Evolutionary conservation across 345 rosid genomes (phyloP).

Genomic region (Populus tremula): DNA sequence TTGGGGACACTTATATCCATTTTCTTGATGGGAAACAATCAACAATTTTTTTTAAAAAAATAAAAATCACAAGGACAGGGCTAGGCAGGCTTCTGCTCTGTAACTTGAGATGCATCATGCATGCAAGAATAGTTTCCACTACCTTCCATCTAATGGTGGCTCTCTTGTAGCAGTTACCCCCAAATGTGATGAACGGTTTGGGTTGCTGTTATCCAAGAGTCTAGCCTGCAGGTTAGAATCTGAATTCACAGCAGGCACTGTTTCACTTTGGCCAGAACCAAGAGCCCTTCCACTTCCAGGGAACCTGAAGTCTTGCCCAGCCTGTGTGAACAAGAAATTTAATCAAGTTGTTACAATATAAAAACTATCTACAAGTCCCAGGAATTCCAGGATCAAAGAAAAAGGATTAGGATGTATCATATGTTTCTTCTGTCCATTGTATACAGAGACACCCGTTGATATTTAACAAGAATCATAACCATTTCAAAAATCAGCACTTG

Average conservation of each 20-base stretch:
- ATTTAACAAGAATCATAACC: no score
- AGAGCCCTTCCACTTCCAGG: slow-evolving; percentile 84
- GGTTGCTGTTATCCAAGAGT: slow-evolving; percentile 58
- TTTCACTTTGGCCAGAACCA: slow-evolving; percentile 44
- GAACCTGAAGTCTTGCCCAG: slow-evolving; percentile 66
- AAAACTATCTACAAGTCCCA: neutral
- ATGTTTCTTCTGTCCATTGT: neutral
- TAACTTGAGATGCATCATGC: slow-evolving; percentile 6
- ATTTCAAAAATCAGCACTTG: neutral
- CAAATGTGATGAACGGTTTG: slow-evolving; percentile 38
- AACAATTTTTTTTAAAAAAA: neutral
- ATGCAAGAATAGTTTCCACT: slow-evolving; percentile 17
- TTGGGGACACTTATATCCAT: neutral
- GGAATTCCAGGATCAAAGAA: neutral
- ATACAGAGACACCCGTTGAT: no score
- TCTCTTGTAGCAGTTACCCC: slow-evolving; percentile 33
- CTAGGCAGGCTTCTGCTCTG: neutral
- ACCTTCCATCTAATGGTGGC: slow-evolving; percentile 54
- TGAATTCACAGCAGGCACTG: slow-evolving; percentile 40
- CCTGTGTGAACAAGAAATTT: slow-evolving; percentile 38
- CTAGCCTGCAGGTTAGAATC: slow-evolving; percentile 78
- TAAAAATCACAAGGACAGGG: neutral
- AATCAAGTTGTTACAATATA: neutral
- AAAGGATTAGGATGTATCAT: neutral
- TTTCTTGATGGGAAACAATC: neutral